Evolutionary conservation across 2,329 filamentous ascomycete genomes (phyloP).

Genomic region (Penicillium brasilianum): DNA sequence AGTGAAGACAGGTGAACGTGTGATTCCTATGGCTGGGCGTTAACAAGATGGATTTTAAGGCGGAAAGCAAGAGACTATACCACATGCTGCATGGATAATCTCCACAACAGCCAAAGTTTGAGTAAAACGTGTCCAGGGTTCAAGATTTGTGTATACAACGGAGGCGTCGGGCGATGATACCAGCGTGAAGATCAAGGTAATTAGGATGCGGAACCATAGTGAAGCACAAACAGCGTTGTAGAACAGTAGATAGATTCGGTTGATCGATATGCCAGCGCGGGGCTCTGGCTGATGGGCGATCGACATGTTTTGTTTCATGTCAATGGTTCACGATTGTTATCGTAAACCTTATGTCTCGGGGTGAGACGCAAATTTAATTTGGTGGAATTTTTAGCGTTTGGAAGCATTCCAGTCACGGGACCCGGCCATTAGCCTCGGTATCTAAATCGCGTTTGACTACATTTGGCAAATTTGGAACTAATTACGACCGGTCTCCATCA

Average conservation of each 20-base stretch:
- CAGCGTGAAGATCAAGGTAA: constrained; percentile 18
- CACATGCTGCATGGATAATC: constrained; percentile 33
- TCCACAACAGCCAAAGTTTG: constrained; percentile 35
- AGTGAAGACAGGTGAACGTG: constrained; percentile 36
- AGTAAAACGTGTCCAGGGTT: constrained; percentile 33
- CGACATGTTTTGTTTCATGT: neutral
- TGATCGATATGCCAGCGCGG: neutral
- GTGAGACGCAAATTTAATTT: neutral
- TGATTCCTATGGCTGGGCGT: constrained; percentile 28
- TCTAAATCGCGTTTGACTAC: neutral
- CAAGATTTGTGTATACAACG: constrained; percentile 29
- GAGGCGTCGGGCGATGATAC: constrained; percentile 12
- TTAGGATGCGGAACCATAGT: constrained; percentile 35
- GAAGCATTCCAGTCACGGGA: neutral
- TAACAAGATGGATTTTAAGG: neutral
- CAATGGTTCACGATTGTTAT: neutral
- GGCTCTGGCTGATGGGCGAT: neutral
- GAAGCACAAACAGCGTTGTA: constrained; percentile 33
- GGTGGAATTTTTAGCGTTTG: neutral
- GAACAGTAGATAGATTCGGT: constrained; percentile 29
- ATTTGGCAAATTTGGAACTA: neutral
- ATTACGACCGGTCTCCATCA: neutral
- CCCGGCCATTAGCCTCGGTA: neutral
- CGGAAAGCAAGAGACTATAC: constrained; percentile 14
- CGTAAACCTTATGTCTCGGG: neutral